Conservation (phyloP, 306 rosid genomes). For the Citrullus colocynthis region DNA sequence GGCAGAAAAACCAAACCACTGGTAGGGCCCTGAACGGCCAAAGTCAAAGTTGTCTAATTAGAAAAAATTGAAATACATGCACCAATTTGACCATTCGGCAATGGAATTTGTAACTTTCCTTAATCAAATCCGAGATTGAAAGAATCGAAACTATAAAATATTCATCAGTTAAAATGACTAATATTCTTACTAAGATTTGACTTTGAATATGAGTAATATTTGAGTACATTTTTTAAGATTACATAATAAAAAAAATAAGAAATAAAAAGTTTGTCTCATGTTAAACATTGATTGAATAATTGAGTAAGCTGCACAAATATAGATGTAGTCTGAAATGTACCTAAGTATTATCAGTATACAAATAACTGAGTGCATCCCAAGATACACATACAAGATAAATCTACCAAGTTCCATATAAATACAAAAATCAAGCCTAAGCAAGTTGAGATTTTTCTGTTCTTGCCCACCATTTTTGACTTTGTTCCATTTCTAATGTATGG, state of each 20-base stretch:
- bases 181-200: not conserved
- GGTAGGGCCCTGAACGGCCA: not conserved
- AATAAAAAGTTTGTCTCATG: too few relatives aligned
- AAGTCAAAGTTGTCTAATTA: not conserved
- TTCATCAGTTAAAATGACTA: not conserved
- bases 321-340: too few relatives aligned
- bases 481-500: not conserved
- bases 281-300: too few relatives aligned
- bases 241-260: too few relatives aligned
- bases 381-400: too few relatives aligned
- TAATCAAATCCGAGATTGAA: not conserved
- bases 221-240: too few relatives aligned
- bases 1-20: not conserved
- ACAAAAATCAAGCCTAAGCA: not conserved
- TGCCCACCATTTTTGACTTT: constrained; percentile 1
- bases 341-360: too few relatives aligned
- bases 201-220: not conserved
- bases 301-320: too few relatives aligned
- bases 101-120: not conserved
- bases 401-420: too few relatives aligned
- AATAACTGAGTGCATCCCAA: too few relatives aligned
- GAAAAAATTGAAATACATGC: not conserved
- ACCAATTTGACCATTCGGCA: not conserved
- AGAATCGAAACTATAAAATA: not conserved
- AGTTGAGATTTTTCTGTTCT: not conserved